Evolutionary conservation across 345 rosid species (phyloP).

Genomic region (Citrus hindsii): DNA sequence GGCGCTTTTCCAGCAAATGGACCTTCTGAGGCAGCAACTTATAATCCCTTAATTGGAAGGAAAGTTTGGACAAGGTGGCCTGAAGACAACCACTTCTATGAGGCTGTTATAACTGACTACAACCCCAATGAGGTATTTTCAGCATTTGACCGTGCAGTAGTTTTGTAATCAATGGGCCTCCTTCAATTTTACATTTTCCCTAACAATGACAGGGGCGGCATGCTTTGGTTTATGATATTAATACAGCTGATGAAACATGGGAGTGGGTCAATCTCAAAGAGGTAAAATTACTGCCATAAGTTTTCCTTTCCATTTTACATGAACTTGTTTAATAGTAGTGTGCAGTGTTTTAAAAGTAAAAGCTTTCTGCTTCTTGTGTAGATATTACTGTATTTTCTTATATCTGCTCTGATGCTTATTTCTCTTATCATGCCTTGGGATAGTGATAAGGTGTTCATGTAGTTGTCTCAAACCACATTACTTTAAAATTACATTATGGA

Average conservation of each 20-base stretch:
- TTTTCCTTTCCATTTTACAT: background rate
- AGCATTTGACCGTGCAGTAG: slow-evolving; percentile 3
- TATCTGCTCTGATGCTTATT: background rate
- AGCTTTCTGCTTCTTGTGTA: background rate
- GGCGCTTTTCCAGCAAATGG: slow-evolving; percentile 56
- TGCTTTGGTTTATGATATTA: slow-evolving; percentile 89
- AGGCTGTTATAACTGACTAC: slow-evolving; percentile 83
- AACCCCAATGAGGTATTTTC: slow-evolving; percentile 54
- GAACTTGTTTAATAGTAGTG: background rate
- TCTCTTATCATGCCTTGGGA: background rate
- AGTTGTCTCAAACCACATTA: background rate
- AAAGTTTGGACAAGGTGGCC: slow-evolving; percentile 99
- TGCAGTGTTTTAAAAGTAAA: background rate
- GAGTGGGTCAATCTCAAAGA: slow-evolving; percentile 99
- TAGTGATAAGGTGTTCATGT: background rate
- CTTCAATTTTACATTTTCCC: slow-evolving; percentile 20
- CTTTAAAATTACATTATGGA: background rate
- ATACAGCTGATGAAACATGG: slow-evolving; percentile 76
- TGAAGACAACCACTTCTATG: slow-evolving; percentile 80
- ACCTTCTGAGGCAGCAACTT: slow-evolving; percentile 59
- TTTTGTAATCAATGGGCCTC: slow-evolving; percentile 9
- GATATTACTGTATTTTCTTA: background rate
- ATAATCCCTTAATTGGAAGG: slow-evolving; percentile 70
- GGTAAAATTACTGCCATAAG: slow-evolving; percentile 40
- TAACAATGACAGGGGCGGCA: slow-evolving; percentile 64